Evolutionary conservation across 306 rosid species (phyloP).

Genomic region (Inga leiocalycina): DNA sequence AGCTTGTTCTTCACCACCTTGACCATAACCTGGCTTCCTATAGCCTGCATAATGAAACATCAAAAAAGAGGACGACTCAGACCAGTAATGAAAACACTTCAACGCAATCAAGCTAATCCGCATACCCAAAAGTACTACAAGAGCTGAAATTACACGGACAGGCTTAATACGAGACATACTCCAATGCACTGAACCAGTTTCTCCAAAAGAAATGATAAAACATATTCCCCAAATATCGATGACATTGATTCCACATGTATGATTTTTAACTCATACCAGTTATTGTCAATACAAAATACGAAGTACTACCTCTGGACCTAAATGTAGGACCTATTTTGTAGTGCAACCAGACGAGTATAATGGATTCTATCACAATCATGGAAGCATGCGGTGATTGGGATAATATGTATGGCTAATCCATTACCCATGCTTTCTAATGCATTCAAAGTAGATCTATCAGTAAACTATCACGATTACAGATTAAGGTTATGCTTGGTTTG

Average conservation of each 20-base stretch:
- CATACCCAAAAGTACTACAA: constrained; percentile 7
- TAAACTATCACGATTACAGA: not conserved
- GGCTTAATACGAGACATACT: not conserved
- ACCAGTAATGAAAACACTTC: not conserved
- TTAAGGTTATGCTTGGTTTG: not conserved
- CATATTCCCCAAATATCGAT: not conserved
- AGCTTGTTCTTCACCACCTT: constrained; percentile 97
- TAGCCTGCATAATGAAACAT: constrained; percentile 47
- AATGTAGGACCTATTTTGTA: no score
- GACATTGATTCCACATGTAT: constrained; percentile 6
- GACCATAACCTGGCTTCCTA: constrained; percentile 83
- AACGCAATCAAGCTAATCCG: constrained; percentile 2
- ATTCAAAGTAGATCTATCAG: not conserved
- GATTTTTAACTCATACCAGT: not conserved
- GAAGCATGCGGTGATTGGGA: not conserved
- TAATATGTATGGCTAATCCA: not conserved
- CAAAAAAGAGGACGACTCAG: constrained; percentile 6
- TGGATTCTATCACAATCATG: not conserved
- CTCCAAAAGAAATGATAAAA: not conserved
- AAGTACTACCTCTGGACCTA: no score
- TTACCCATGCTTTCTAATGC: not conserved
- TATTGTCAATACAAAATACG: not conserved
- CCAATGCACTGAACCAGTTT: constrained; percentile 10
- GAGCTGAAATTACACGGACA: not conserved
- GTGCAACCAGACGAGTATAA: not conserved